Percentiles rank a stretch among this genome's conserved stretches.
Conservation (phyloP, 2,329 filamentous ascomycete species). For the Scolecobasidium constrictum region DNA sequence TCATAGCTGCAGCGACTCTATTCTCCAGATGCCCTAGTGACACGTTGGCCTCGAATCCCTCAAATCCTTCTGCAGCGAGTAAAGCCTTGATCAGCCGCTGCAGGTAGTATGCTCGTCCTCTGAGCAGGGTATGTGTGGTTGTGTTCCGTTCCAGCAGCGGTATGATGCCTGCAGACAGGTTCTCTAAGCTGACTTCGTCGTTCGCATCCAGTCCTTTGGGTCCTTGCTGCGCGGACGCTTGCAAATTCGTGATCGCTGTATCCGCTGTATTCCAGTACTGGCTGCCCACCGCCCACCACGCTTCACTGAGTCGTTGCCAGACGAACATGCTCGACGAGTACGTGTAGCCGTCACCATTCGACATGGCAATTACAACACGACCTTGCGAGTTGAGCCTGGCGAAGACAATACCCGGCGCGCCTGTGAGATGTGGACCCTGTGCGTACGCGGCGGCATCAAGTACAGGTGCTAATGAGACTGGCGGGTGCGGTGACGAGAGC, state of each 20-base stretch:
- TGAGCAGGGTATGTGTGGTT: constrained; percentile 81
- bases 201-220: constrained; percentile 34
- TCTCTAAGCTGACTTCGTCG: constrained; percentile 40
- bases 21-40: constrained; percentile 95
- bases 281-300: constrained; percentile 95
- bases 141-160: constrained; percentile 90
- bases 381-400: constrained; percentile 85
- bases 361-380: constrained; percentile 77
- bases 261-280: constrained; percentile 99
- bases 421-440: constrained; percentile 66
- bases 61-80: constrained; percentile 79
- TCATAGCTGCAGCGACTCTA: constrained; percentile 76
- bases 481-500: constrained; percentile 76
- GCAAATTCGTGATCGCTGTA: constrained; percentile 71
- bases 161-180: constrained; percentile 82
- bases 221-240: constrained; percentile 40
- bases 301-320: constrained; percentile 92
- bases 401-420: constrained; percentile 76
- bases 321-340: constrained; percentile 78
- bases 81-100: constrained; percentile 86
- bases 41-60: constrained; percentile 81
- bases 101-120: constrained; percentile 82
- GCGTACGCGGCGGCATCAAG: constrained; percentile 77
- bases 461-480: constrained; percentile 77
- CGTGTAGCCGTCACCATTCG: constrained; percentile 87